Conservation (phyloP, 2,329 filamentous ascomycete species). For the Fonsecaea multimorphosa region DNA sequence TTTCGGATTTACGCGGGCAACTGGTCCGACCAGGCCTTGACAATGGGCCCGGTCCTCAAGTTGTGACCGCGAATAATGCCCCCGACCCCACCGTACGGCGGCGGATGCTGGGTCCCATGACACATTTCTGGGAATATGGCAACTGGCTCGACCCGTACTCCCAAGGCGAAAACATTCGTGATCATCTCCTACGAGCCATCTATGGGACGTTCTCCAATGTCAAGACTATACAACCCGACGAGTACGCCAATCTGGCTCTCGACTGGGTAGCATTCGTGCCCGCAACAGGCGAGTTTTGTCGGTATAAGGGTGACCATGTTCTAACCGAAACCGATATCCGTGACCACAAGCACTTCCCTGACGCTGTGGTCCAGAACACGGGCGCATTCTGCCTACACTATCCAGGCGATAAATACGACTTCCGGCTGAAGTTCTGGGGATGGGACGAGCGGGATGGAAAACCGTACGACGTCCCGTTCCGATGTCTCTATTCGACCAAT, state of each 20-base stretch:
- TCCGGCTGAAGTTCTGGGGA: slow-evolving; percentile 19
- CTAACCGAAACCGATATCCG: slow-evolving; percentile 16
- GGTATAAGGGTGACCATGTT: slow-evolving; percentile 18
- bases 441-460: slow-evolving; percentile 20
- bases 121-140: slow-evolving; percentile 23
- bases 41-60: slow-evolving; percentile 4
- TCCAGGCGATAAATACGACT: slow-evolving; percentile 6
- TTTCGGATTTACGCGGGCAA: slow-evolving; percentile 11
- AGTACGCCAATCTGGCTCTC: slow-evolving; percentile 32
- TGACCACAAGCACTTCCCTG: slow-evolving; percentile 9
- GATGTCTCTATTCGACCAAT: slow-evolving; percentile 15
- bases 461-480: slow-evolving; percentile 13
- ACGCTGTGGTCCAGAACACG: slow-evolving; percentile 92
- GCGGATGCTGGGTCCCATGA: slow-evolving; percentile 9
- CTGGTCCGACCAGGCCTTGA: slow-evolving; percentile 12
- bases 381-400: slow-evolving; percentile 78
- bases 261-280: slow-evolving; percentile 29
- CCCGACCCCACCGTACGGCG: background rate
- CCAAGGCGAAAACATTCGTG: slow-evolving; percentile 27
- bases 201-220: slow-evolving; percentile 37
- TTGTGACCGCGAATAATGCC: background rate
- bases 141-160: slow-evolving; percentile 33
- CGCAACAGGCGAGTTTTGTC: slow-evolving; percentile 15
- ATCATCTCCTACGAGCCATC: slow-evolving; percentile 32
- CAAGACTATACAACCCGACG: slow-evolving; percentile 28